Evolutionary conservation across 805 yeast species (phyloP), one percentile per base, ranked within the genome.

Genomic region (Kodamaea neixiangensis): DNA sequence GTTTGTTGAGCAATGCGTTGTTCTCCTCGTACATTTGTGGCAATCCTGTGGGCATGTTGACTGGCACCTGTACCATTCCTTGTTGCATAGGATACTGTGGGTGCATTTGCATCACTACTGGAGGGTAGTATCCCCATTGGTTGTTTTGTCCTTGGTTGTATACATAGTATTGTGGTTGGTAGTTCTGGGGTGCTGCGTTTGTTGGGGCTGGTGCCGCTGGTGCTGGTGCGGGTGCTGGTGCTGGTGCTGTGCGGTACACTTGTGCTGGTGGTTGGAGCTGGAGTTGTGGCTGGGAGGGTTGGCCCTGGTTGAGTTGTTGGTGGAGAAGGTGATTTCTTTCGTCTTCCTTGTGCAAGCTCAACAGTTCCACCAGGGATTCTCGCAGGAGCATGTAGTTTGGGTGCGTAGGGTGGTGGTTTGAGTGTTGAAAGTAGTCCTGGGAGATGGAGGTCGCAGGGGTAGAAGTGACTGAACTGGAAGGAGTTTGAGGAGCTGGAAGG

Each of bases 1-100:
- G 61, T 52, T 71, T 72, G 57, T 65, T 63, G 45, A 69, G 35
- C 48, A 65, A 55, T 20, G 72, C 69, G 41, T 67, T 64, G 50
- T 67, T 68, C 29, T 66, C 65, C 40, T 62, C 68, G 48, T 46
- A 54, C 41, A 39, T 39, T 42, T 25, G 33, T 18, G 35, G 46
- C 47, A 5, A 41, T 11, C 34, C 39, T 9, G 18, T 33, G n/a
- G 46, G 42, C 37, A 44, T 45, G 22, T 41, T 41, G 43, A 53
- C 39, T 19, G 49, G 46, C 15, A 49, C 52, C 1, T 38, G 45
- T 40, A 50, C 49, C 47, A 46, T 46, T 35, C 44, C 35, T 7
- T 37, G 47, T 14, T 42, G 45, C 45, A 42, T 42, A 7, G 29
- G 47, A 20, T 37, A 37, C 19, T 43, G 37, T 3, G 50, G 50